Conservation (phyloP, 306 rosid species). For the Medicago truncatula region DNA sequence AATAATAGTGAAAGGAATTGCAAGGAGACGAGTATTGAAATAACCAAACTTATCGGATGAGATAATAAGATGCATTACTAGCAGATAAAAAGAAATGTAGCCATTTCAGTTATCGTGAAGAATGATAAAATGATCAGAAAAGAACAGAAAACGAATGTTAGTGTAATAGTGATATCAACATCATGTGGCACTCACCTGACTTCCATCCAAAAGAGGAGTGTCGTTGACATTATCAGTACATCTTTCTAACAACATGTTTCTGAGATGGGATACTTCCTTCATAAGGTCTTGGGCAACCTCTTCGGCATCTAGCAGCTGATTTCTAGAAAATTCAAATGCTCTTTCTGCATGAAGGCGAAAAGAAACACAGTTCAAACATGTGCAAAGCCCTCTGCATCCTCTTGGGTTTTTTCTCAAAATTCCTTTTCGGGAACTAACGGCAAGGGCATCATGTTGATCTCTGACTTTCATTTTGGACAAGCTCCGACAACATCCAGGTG, state of each 20-base stretch:
- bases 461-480: slow-evolving; percentile 33
- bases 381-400: slow-evolving; percentile 91
- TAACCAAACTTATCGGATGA: no score
- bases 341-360: slow-evolving; percentile 85
- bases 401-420: slow-evolving; percentile 80
- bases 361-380: slow-evolving; percentile 84
- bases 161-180: background rate
- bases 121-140: slow-evolving; percentile 8
- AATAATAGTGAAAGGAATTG: background rate
- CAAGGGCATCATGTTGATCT: slow-evolving; percentile 32
- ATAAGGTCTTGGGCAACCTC: slow-evolving; percentile 74
- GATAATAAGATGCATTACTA: background rate
- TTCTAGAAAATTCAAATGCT: slow-evolving; percentile 88
- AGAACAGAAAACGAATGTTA: slow-evolving; percentile 1
- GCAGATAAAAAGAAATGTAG: background rate
- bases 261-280: slow-evolving; percentile 61
- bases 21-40: background rate
- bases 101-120: background rate
- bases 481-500: slow-evolving; percentile 39
- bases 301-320: slow-evolving; percentile 76
- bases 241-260: slow-evolving; percentile 59
- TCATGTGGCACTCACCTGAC: slow-evolving; percentile 53
- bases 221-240: slow-evolving; percentile 42
- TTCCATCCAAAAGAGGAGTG: slow-evolving; percentile 37
- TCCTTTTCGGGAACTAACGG: slow-evolving; percentile 31